These are phyloP conservation scores for Cyberlindnera saturnus DNA, from an alignment of 805 yeast species.

Conservation along the genomic window DNA sequence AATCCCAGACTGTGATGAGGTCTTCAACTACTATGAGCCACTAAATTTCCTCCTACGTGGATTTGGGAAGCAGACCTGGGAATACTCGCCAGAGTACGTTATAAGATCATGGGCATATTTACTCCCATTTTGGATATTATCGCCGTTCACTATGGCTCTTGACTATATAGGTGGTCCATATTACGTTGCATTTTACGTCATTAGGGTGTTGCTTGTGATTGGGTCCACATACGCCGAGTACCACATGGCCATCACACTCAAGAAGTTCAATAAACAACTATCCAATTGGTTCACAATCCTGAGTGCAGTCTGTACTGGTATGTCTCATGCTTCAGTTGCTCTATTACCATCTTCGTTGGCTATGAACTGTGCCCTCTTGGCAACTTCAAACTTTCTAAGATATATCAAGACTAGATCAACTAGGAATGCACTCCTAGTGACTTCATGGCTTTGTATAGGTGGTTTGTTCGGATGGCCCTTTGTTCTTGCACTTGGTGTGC, in stretches of 20 bases:
- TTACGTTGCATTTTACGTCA: conserved; percentile 41
- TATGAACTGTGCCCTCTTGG: conserved; percentile 43
- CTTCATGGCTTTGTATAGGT: conserved; percentile 50
- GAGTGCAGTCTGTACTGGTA: conserved; percentile 64
- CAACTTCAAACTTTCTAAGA: conserved; percentile 33
- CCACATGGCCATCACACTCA: conserved; percentile 39
- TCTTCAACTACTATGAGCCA: conserved; percentile 93
- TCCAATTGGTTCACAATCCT: conserved; percentile 62
- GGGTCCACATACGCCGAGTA: conserved; percentile 47
- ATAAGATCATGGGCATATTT: conserved; percentile 83
- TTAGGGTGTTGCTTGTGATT: conserved; percentile 40
- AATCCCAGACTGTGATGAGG: conserved; percentile 90
- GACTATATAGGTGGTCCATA: conserved; percentile 7
- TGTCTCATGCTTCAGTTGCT: conserved; percentile 86
- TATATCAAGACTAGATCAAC: conserved; percentile 18
- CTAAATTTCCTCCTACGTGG: conserved; percentile 69
- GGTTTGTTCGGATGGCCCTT: conserved; percentile 93
- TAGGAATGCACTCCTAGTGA: conserved; percentile 24
- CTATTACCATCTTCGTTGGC: conserved; percentile 80
- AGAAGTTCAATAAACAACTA: conserved; percentile 14
- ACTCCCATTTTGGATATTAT: conserved; percentile 31
- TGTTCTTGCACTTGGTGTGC: conserved; percentile 55
- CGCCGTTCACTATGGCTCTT: conserved; percentile 1
- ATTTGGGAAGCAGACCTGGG: conserved; percentile 95
- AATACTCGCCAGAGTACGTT: conserved; percentile 84